Evolutionary conservation across 257 asterid species (phyloP).

Genomic region (Schizonepeta tenuifolia): DNA sequence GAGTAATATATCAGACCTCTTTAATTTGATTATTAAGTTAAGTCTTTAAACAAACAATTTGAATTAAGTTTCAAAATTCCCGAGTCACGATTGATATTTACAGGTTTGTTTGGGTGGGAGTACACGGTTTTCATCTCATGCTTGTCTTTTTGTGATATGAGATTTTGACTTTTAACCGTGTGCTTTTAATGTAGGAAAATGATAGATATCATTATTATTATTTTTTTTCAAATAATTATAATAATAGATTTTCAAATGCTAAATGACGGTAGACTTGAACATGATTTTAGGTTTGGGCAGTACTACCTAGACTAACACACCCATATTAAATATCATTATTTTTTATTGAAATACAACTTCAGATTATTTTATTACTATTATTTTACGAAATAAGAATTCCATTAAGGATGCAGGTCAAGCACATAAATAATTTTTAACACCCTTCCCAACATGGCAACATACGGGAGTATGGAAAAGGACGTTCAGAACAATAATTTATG

Average conservation of each 20-base stretch:
- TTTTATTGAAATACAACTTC: background rate
- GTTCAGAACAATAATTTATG: background rate
- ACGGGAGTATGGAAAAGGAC: background rate
- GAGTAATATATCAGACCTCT: no score
- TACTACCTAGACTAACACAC: no score
- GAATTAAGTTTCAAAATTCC: no score
- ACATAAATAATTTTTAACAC: background rate
- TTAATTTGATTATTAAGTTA: no score
- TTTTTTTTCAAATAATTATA: no score
- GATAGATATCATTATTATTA: background rate
- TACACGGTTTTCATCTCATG: background rate
- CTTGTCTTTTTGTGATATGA: background rate
- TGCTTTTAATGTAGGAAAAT: constrained; percentile 14
- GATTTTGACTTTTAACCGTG: background rate
- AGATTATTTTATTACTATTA: background rate
- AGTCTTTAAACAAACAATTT: no score
- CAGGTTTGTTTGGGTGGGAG: background rate
- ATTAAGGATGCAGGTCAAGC: background rate
- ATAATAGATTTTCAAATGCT: no score
- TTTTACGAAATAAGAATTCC: background rate
- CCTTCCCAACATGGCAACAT: background rate
- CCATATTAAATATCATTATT: no score
- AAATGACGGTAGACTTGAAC: no score
- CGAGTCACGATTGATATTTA: background rate
- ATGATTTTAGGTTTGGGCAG: no score